phyloP scores from a whole-genome alignment of 345 rosid genomes.

The Cochlearia excelsa region DNA sequence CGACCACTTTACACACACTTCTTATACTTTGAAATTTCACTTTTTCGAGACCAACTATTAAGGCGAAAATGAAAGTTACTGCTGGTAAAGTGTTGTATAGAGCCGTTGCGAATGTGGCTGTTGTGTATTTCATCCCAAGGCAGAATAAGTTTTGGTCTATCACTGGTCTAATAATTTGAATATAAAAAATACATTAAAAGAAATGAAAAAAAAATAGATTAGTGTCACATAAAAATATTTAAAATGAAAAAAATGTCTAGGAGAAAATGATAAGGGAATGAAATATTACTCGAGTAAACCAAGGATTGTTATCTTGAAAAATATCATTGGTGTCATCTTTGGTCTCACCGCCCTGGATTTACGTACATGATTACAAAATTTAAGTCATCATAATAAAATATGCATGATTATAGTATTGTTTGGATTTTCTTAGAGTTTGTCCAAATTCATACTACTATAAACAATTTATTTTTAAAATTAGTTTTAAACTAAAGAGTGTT shows the following conservation, averaged over 20 bases:
- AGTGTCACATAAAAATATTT: not conserved
- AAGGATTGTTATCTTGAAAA: conserved; percentile 51
- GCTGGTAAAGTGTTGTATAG: conserved; percentile 70
- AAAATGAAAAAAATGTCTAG: not conserved
- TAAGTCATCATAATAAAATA: too few species aligned
- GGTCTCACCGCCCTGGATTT: conserved; percentile 55
- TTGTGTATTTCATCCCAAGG: conserved; percentile 67
- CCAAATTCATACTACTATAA: too few species aligned
- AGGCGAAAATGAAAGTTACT: conserved; percentile 63
- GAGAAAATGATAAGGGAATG: not conserved
- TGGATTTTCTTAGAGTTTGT: too few species aligned
- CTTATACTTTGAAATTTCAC: conserved; percentile 42
- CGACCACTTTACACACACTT: conserved; percentile 54
- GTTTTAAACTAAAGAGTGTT: too few species aligned
- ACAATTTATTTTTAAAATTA: too few species aligned
- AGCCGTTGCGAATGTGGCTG: conserved; percentile 71
- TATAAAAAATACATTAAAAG: not conserved
- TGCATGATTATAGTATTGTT: too few species aligned
- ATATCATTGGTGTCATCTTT: conserved; percentile 56
- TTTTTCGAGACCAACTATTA: conserved; percentile 59
- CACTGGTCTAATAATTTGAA: conserved; percentile 49
- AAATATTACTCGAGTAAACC: conserved; percentile 55
- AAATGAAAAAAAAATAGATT: conserved; percentile 7
- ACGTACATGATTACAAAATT: not conserved
- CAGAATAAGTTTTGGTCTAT: conserved; percentile 68